Evolutionary conservation across 805 yeast genomes (phyloP), one percentile per base, ranked within the genome.

Genomic region (Candida saitoana): DNA sequence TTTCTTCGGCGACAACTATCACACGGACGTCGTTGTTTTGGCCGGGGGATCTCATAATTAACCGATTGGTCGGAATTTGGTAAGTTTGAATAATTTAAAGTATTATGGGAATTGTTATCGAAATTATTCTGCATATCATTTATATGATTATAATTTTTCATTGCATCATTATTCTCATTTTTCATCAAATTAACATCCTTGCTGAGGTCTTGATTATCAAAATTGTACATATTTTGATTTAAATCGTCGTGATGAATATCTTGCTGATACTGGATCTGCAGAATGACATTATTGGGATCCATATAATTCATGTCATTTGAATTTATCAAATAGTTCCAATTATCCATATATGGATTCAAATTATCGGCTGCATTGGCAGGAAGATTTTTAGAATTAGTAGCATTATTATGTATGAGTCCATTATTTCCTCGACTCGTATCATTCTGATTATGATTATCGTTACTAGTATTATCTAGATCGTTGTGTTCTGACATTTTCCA

Each of bases 1-100:
- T 86, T 87, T 37, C 90, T 71, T 44, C 89, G 68, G 33, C 95
- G 71, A 60, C 97, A 90, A 50, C 82, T 87, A 55, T 87, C 96
- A 57, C 96, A 89, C 1, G 95, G 91, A 27, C 79, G 65, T 17
- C 76, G 63, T 49, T 71, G 76, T 43, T 74, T 75, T 4, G 70
- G 12, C 11, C 11, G 5, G 5, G 32, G 16, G 16, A 29, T 29
- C 5, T 29, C 16, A 12, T 29, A 29, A 12, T 14, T 14, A 22
- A 11, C 11, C 11, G 27, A 11, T 22, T 22, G 27, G 27, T 22
- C 27, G 6, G 11, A 11, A 11, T 22, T 22, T 22, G 9, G 6
- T 22, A 22, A 17, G 18, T 34, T 41, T 25, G n/a, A 11, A 12
- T 36, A 14, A 22, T 35, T 24, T n/a, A 9, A 3, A 22, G 34